Evolutionary conservation across 768 basidiomycete species (phyloP).

Genomic region (Wakefieldia striispora): DNA sequence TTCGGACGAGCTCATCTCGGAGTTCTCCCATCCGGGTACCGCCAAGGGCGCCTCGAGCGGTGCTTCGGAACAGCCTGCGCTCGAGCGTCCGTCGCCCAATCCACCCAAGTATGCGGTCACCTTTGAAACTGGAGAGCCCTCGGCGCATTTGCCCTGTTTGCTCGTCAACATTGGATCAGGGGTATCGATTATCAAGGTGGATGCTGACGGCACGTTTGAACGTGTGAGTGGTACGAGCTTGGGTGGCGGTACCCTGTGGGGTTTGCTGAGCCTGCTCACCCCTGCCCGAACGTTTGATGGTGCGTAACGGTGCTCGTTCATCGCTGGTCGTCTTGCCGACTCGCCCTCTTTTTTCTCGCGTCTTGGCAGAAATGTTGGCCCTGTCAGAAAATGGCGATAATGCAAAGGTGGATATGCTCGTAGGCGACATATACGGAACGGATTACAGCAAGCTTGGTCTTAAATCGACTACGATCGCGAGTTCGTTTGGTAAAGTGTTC

Average conservation of each 20-base stretch:
- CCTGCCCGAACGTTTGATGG: constrained; percentile 95
- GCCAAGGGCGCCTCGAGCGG: constrained; percentile 5
- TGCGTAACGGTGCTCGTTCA: constrained; percentile 41
- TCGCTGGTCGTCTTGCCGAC: not conserved
- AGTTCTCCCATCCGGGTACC: constrained; percentile 40
- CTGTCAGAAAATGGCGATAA: constrained; percentile 95
- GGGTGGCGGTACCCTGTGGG: constrained; percentile 98
- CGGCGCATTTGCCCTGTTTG: constrained; percentile 90
- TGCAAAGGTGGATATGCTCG: constrained; percentile 93
- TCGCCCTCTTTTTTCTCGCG: not conserved
- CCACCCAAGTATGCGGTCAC: constrained; percentile 87
- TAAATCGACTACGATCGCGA: constrained; percentile 97
- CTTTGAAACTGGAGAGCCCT: constrained; percentile 76
- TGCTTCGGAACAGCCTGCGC: constrained; percentile 18
- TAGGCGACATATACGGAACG: constrained; percentile 98
- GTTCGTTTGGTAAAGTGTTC: constrained; percentile 98
- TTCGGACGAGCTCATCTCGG: constrained; percentile 93
- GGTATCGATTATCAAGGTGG: constrained; percentile 96
- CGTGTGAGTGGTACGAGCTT: constrained; percentile 96
- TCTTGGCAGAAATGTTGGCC: constrained; percentile 82
- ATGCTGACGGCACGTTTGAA: constrained; percentile 93
- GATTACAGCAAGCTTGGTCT: constrained; percentile 94
- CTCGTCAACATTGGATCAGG: constrained; percentile 98
- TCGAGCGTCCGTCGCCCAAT: constrained; percentile 87
- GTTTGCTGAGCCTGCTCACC: constrained; percentile 90